Percentiles rank a stretch among this genome's conserved stretches.
Evolutionary conservation across 352 stramenopile species (phyloP).

Genomic region (Aphanomyces euteiches): DNA sequence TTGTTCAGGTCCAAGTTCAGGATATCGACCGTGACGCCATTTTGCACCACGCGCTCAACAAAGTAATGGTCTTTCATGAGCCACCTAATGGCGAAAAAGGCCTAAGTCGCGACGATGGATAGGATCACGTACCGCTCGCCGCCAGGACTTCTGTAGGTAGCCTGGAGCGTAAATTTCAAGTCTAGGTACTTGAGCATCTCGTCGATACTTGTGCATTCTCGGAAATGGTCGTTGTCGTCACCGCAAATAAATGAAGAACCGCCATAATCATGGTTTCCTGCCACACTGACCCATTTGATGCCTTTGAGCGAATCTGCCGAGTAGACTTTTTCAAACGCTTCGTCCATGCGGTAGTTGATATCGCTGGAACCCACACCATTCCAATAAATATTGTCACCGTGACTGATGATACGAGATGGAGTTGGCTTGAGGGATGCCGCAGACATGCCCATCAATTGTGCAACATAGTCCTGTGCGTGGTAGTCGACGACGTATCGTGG

Average conservation of each 20-base stretch:
- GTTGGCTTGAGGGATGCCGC: constrained; percentile 57
- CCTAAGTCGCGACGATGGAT: background rate
- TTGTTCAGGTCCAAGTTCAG: constrained; percentile 46
- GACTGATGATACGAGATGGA: constrained; percentile 57
- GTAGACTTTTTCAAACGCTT: constrained; percentile 82
- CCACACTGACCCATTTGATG: constrained; percentile 86
- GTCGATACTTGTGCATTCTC: constrained; percentile 62
- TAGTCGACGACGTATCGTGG: constrained; percentile 65
- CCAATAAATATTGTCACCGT: constrained; percentile 29
- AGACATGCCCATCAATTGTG: constrained; percentile 56
- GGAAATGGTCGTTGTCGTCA: constrained; percentile 84
- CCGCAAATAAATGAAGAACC: constrained; percentile 82
- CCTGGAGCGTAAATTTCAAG: constrained; percentile 79
- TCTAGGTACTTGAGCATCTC: constrained; percentile 84
- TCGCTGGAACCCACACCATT: constrained; percentile 42
- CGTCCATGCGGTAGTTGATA: constrained; percentile 77
- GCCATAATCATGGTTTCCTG: constrained; percentile 84
- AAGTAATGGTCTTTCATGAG: constrained; percentile 60
- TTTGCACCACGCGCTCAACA: constrained; percentile 44
- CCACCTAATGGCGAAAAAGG: constrained; percentile 30
- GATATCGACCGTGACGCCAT: constrained; percentile 50
- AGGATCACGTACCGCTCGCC: constrained; percentile 43
- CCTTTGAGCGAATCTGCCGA: constrained; percentile 63
- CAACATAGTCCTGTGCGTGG: constrained; percentile 61
- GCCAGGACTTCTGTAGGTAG: constrained; percentile 77